Evolutionary conservation across 176 grass and related monocot species (phyloP).

Genomic region (Bonia amplexicaulis): DNA sequence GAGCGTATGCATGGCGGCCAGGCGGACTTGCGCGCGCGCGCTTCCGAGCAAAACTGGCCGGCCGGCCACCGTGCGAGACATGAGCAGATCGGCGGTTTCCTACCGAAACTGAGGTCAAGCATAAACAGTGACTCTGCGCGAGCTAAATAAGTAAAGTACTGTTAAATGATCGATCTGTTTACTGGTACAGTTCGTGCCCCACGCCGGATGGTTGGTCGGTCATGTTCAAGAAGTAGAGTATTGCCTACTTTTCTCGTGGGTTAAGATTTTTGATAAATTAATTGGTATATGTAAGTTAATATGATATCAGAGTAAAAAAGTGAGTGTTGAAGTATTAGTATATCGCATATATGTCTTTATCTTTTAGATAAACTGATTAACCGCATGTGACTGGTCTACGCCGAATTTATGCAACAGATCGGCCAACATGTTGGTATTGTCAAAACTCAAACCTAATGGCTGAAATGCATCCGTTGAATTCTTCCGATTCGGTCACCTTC

Average conservation of each 20-base stretch:
- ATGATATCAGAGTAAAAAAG: no score
- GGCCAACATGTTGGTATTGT: background rate
- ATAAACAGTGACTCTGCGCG: no score
- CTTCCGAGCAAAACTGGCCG: background rate
- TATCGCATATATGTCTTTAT: no score
- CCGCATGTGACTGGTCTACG: accelerated
- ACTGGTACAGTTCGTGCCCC: background rate
- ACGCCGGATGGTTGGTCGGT: background rate
- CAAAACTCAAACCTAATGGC: background rate
- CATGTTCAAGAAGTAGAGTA: background rate
- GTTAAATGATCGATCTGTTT: background rate
- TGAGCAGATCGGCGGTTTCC: background rate
- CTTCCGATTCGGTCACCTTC: background rate
- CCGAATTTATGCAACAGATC: background rate
- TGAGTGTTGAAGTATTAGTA: no score
- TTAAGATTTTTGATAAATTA: no score
- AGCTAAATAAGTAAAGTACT: no score
- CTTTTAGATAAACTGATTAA: no score
- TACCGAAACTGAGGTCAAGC: no score
- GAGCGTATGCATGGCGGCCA: background rate
- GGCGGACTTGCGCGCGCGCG: background rate
- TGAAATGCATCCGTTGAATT: background rate
- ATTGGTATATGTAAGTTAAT: no score
- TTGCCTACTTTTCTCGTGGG: no score
- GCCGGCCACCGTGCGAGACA: background rate